Percentiles rank a stretch among this genome's conserved stretches.
These are phyloP conservation scores for Nemania sp. DNA, from an alignment of 2,329 filamentous ascomycete species.

Conservation along the genomic window DNA sequence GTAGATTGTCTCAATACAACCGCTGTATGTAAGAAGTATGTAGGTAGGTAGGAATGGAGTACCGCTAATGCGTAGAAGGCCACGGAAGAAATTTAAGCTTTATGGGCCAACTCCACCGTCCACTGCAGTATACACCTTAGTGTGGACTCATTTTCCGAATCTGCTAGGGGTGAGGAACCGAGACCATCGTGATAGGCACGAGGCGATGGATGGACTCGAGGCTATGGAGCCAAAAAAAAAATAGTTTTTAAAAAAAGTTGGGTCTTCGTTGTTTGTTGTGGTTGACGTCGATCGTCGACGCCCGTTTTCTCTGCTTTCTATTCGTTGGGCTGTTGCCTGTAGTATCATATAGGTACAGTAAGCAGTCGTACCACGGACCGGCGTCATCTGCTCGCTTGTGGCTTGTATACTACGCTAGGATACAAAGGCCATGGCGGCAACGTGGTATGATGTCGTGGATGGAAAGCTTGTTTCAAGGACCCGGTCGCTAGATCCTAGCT, in stretches of 20 bases:
- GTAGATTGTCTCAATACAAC: too few relatives aligned
- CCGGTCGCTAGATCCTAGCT: conserved; percentile 8
- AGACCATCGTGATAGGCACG: conserved; percentile 7
- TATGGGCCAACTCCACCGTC: not conserved
- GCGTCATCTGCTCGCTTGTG: conserved; percentile 9
- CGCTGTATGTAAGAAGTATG: too few relatives aligned
- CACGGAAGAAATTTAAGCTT: conserved; percentile 15
- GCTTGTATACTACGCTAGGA: not conserved
- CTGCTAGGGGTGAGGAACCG: conserved; percentile 10
- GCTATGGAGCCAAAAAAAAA: not conserved
- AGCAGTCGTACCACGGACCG: conserved; percentile 10
- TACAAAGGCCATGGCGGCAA: conserved; percentile 6
- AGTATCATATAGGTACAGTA: conserved; percentile 15
- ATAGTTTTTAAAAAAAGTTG: not conserved
- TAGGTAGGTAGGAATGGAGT: too few relatives aligned
- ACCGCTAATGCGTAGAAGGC: not conserved
- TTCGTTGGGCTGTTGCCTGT: not conserved
- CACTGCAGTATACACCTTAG: not conserved
- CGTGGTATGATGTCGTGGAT: conserved; percentile 14
- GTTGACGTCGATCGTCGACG: too few relatives aligned
- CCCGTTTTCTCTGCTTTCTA: too few relatives aligned
- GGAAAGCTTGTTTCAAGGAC: conserved; percentile 13
- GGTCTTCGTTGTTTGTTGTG: conserved; percentile 1
- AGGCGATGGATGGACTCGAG: conserved; percentile 1
- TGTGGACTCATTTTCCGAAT: not conserved